A percentile compares a stretch with the other conserved stretches of the same genome.
Conservation (phyloP, 2,329 filamentous ascomycete species). For the Ophiosphaerella narmari region DNA sequence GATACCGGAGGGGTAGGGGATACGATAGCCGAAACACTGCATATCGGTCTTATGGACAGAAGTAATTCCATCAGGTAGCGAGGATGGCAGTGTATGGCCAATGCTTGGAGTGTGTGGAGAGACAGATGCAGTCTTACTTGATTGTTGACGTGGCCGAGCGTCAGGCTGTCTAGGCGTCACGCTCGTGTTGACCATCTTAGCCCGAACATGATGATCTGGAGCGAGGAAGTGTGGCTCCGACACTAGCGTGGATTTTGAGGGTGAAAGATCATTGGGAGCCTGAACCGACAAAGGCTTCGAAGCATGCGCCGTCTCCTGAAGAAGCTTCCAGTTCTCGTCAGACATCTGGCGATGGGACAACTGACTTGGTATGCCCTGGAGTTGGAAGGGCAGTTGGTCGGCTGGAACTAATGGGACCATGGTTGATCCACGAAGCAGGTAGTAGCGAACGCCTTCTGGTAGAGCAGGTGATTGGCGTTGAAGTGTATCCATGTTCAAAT, state of each 20-base stretch:
- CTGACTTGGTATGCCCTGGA: constrained; percentile 44
- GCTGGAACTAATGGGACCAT: constrained; percentile 49
- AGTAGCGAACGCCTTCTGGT: constrained; percentile 36
- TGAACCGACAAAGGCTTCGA: constrained; percentile 13
- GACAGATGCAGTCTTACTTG: background rate
- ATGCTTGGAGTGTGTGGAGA: background rate
- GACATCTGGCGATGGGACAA: constrained; percentile 35
- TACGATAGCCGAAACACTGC: constrained; percentile 30
- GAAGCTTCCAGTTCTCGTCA: constrained; percentile 30
- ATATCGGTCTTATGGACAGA: constrained; percentile 31
- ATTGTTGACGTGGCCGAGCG: background rate
- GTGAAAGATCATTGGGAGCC: background rate
- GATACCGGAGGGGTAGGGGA: constrained; percentile 43
- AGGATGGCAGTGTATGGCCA: constrained; percentile 2
- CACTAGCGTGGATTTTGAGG: background rate
- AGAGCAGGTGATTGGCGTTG: constrained; percentile 3
- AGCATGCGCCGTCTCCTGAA: constrained; percentile 18
- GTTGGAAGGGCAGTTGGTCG: constrained; percentile 50
- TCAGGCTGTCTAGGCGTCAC: background rate
- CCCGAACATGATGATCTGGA: constrained; percentile 24
- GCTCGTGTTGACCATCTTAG: background rate
- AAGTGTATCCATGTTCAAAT: too few relatives aligned
- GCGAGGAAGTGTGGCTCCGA: constrained; percentile 13
- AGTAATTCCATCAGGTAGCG: constrained; percentile 31
- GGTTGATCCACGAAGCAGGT: constrained; percentile 43